Conservation (phyloP, 2,329 filamentous ascomycete species). For the Camptophora hylomeconis region DNA sequence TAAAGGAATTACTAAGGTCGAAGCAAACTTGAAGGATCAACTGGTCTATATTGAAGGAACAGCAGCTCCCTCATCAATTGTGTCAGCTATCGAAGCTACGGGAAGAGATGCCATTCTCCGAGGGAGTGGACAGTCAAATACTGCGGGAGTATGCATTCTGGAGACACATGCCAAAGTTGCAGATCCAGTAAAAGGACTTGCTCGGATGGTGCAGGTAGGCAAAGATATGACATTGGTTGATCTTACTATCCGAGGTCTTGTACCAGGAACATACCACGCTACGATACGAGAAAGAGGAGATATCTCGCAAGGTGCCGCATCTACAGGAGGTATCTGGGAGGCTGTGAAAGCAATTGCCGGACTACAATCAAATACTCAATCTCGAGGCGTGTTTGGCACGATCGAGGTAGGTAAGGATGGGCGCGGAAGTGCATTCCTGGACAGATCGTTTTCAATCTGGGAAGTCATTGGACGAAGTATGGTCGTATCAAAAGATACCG, state of each 20-base stretch:
- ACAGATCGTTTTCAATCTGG: slow-evolving; percentile 78
- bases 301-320: slow-evolving; percentile 69
- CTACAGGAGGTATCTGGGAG: slow-evolving; percentile 73
- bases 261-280: slow-evolving; percentile 68
- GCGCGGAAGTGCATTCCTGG: slow-evolving; percentile 65
- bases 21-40: slow-evolving; percentile 71
- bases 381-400: slow-evolving; percentile 56
- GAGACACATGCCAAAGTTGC: slow-evolving; percentile 61
- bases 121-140: slow-evolving; percentile 73
- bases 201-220: slow-evolving; percentile 84
- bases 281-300: slow-evolving; percentile 78
- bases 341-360: slow-evolving; percentile 31
- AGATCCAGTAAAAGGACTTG: slow-evolving; percentile 69
- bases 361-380: slow-evolving; percentile 20
- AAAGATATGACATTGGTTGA: slow-evolving; percentile 71
- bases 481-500: slow-evolving; percentile 61
- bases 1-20: slow-evolving; percentile 66
- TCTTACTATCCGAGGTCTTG: slow-evolving; percentile 69
- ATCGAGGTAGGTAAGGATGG: slow-evolving; percentile 65
- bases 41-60: slow-evolving; percentile 77
- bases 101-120: slow-evolving; percentile 89
- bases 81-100: slow-evolving; percentile 74
- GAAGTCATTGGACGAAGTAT: slow-evolving; percentile 91
- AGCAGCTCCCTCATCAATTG: slow-evolving; percentile 77
- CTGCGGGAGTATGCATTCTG: slow-evolving; percentile 91